Evolutionary conservation across 2,329 filamentous ascomycete genomes (phyloP), one percentile per base, ranked within the genome.

Genomic region (Colletotrichum sojae): DNA sequence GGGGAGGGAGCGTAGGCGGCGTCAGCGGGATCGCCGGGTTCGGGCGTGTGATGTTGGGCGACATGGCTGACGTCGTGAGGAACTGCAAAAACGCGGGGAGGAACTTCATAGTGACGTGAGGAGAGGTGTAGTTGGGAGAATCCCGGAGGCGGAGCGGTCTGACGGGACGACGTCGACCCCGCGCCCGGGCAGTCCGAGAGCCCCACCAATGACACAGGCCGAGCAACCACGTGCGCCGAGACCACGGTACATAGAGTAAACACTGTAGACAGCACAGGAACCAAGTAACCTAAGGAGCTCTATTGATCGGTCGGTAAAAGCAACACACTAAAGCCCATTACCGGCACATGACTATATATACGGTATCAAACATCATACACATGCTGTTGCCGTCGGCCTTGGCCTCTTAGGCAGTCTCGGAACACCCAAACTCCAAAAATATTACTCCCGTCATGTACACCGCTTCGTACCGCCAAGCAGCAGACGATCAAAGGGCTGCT

Each of bases 21-120:
- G 76, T 77, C 4, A 83, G 69, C 0, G 79, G 72, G 6, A 73
- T 71, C 6, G 76, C 71, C 5, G 73, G 71, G n/a, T 69, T 72
- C 36, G 77, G 73, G 18, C 76, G 66, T 4, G 80, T 81, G 12
- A 82, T 78, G 55, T 82, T 83, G 3, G 76, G 71, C 12, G 45
- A 10, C 31, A 36, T 36, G 31, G 31, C 31, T 36, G 31, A 36
- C 4, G n/a, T 48, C 6, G 9, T 22, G 15, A 48, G 16, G 18
- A 48, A 8, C 1, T 16, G n/a, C 2, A 48, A 6, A 18, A 48
- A 18, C 13, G 40, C 12, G 13, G 40, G 16, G 12, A 43, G 40
- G 40, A 43, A 18, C 18, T 20, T 15, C 46, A 49, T 49, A n/a
- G 12, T 12, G n/a, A 20, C 16, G 1, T 25, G 6, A n/a, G 20